Conservation (phyloP, 1,284 basidiomycete genomes). For the Cryptococcus maquisensis region DNA sequence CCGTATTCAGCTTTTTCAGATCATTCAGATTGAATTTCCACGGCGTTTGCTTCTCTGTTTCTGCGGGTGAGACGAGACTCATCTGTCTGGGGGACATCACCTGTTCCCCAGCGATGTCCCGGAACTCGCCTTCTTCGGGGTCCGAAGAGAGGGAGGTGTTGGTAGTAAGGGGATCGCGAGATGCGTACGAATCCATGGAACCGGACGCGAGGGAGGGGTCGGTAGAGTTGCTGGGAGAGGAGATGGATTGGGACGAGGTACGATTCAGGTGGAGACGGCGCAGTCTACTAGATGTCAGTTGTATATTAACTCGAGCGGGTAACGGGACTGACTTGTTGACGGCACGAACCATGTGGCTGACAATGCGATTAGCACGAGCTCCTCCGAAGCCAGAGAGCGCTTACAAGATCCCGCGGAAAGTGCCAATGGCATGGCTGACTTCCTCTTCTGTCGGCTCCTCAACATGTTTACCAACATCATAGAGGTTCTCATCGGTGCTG, state of each 20-base stretch:
- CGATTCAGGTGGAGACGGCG: conserved; percentile 24
- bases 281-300: conserved; percentile 14
- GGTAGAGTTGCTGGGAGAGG: conserved; percentile 12
- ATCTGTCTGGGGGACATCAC: conserved; percentile 15
- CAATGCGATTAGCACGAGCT: background rate
- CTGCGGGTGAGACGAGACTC: conserved; percentile 11
- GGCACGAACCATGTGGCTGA: conserved; percentile 46
- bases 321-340: conserved; percentile 40
- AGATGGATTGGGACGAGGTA: conserved; percentile 8
- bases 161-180: conserved; percentile 15
- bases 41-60: conserved; percentile 28
- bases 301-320: conserved; percentile 1
- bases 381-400: conserved; percentile 7
- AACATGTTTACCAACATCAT: conserved; percentile 45
- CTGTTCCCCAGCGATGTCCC: conserved; percentile 8
- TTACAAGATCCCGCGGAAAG: conserved; percentile 43
- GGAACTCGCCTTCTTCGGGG: conserved; percentile 1
- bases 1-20: conserved; percentile 1
- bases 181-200: conserved; percentile 43
- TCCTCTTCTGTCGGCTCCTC: conserved; percentile 50
- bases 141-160: conserved; percentile 20
- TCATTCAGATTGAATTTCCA: background rate
- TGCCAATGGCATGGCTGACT: conserved; percentile 44
- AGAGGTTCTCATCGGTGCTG: conserved; percentile 47
- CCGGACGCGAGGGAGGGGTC: conserved; percentile 23